A percentile compares a stretch with the other conserved stretches of the same genome.
Evolutionary conservation across 192 early-diverging fungal genomes (phyloP).

Genomic region (Coemansia sp.): DNA sequence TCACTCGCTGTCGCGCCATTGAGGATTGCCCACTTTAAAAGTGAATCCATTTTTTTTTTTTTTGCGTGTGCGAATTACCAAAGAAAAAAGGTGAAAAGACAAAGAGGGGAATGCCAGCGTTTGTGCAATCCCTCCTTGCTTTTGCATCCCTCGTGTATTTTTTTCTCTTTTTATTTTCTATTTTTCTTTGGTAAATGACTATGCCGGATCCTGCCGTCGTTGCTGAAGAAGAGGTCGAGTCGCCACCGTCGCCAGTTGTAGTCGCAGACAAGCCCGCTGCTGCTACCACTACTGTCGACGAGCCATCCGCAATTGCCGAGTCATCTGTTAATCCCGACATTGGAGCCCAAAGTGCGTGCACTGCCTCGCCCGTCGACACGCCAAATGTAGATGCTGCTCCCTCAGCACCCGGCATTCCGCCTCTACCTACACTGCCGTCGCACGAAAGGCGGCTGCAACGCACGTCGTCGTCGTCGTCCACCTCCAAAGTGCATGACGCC

Average conservation of each 20-base stretch:
- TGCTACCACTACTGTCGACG: background rate
- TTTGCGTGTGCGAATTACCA: background rate
- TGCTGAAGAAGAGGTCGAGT: background rate
- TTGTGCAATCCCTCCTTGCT: background rate
- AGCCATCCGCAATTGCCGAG: background rate
- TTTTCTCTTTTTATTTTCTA: slow-evolving; percentile 5
- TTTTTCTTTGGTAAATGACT: slow-evolving; percentile 11
- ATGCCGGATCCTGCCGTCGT: slow-evolving; percentile 2
- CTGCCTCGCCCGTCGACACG: background rate
- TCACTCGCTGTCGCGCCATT: slow-evolving; percentile 74
- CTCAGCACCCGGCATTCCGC: background rate
- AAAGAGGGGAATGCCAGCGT: background rate
- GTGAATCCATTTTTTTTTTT: slow-evolving; percentile 63
- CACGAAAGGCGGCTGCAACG: slow-evolving; percentile 15
- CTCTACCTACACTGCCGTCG: background rate
- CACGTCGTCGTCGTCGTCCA: slow-evolving; percentile 38
- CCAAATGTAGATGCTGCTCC: background rate
- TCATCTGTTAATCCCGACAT: background rate
- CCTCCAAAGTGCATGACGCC: slow-evolving; percentile 52
- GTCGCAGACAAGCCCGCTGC: background rate
- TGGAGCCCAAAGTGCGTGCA: background rate
- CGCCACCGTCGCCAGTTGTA: background rate
- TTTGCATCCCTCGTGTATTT: background rate
- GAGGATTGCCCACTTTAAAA: slow-evolving; percentile 81
- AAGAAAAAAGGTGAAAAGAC: background rate